Conservation (phyloP, 1,139 yeast genomes). For the Suhomyces wounanorum region DNA sequence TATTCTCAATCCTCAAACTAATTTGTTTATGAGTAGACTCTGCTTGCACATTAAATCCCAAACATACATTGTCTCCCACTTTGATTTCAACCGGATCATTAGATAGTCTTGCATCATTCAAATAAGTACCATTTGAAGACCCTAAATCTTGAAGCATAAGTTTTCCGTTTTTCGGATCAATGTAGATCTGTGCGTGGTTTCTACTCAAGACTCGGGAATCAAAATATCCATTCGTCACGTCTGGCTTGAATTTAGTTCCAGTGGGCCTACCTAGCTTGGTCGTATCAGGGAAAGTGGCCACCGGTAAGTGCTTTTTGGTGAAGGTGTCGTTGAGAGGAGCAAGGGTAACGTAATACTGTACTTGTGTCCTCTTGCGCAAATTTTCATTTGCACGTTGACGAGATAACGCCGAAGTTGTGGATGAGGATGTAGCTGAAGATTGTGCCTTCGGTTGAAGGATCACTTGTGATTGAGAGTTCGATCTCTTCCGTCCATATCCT, state of each 20-base stretch:
- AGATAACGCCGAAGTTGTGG: conserved; percentile 14
- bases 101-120: conserved; percentile 71
- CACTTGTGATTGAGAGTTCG: conserved; percentile 45
- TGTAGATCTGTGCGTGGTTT: conserved; percentile 89
- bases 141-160: conserved; percentile 83
- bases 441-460: conserved; percentile 17
- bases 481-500: conserved; percentile 29
- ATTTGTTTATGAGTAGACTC: conserved; percentile 84
- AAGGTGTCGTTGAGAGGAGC: conserved; percentile 80
- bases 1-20: conserved; percentile 74
- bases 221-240: conserved; percentile 85
- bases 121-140: conserved; percentile 92
- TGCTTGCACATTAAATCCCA: conserved; percentile 90
- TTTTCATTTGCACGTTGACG: conserved; percentile 16
- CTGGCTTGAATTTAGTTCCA: conserved; percentile 71
- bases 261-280: conserved; percentile 86
- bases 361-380: conserved; percentile 33
- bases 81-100: conserved; percentile 65
- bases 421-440: conserved; percentile 11
- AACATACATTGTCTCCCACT: conserved; percentile 76
- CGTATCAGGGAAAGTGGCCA: conserved; percentile 83
- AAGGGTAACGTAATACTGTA: conserved; percentile 61
- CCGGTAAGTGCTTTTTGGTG: conserved; percentile 72
- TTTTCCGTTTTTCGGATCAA: conserved; percentile 65
- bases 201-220: conserved; percentile 92